Conservation (phyloP, 2,329 filamentous ascomycete genomes). For the Alternaria panax region DNA sequence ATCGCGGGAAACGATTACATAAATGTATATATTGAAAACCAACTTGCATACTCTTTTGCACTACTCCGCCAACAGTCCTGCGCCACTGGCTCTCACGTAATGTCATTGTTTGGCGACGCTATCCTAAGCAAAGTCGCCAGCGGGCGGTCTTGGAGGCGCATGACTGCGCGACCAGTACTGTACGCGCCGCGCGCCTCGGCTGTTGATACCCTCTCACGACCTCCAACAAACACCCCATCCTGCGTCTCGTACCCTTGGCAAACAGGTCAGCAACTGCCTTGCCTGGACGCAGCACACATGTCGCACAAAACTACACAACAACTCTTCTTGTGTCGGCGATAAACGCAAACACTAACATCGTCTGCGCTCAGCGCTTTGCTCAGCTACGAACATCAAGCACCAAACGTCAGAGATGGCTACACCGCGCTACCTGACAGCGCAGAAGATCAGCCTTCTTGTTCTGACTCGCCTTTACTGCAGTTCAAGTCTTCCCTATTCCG, state of each 20-base stretch:
- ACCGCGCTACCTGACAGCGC: constrained; percentile 85
- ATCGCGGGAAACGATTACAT: constrained; percentile 19
- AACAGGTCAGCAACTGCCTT: not conserved
- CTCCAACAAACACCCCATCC: constrained; percentile 17
- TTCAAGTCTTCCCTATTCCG: constrained; percentile 70
- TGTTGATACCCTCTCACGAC: constrained; percentile 19
- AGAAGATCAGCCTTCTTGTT: constrained; percentile 82
- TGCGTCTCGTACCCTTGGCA: not conserved
- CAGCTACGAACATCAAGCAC: constrained; percentile 5
- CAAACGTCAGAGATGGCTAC: constrained; percentile 56
- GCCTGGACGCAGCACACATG: not conserved
- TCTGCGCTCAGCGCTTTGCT: not conserved
- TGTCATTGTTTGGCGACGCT: not conserved
- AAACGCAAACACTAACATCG: not conserved
- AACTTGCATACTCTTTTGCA: not conserved
- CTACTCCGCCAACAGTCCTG: not conserved
- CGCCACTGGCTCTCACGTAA: not conserved
- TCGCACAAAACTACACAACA: not conserved
- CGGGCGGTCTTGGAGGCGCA: constrained; percentile 5
- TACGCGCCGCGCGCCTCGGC: constrained; percentile 30
- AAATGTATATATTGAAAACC: constrained; percentile 10
- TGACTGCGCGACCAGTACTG: constrained; percentile 23
- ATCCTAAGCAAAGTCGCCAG: not conserved
- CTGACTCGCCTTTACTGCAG: constrained; percentile 84
- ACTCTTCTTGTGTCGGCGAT: constrained; percentile 1